A percentile compares a stretch with the other conserved stretches of the same genome.
Conservation (phyloP, 176 grass and related monocot genomes). For the Cymbopogon citratus region DNA sequence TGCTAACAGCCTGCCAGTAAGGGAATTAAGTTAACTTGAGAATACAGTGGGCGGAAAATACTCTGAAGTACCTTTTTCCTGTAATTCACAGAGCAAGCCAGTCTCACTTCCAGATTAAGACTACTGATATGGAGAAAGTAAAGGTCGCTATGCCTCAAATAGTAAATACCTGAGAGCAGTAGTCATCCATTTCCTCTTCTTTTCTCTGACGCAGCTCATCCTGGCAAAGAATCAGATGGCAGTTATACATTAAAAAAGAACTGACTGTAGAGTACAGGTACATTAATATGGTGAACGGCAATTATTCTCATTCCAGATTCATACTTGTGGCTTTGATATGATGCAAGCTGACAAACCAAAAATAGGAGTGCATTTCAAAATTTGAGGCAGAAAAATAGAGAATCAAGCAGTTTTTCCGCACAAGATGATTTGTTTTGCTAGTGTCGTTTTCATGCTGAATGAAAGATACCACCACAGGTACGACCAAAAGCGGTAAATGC, state of each 20-base stretch:
- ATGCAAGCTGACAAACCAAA: constrained; percentile 13
- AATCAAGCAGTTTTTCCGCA: neutral
- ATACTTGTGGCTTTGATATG: neutral
- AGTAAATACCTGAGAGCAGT: constrained; percentile 88
- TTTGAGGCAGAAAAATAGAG: neutral
- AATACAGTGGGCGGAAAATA: neutral
- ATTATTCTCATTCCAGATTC: constrained; percentile 20
- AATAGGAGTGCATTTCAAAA: neutral
- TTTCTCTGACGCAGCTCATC: constrained; percentile 94
- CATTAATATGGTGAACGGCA: constrained; percentile 16
- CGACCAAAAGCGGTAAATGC: neutral
- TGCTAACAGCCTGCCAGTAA: neutral
- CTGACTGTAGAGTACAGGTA: neutral
- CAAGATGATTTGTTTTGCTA: neutral
- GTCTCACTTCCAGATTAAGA: neutral
- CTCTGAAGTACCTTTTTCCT: neutral
- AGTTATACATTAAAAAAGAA: constrained; percentile 15
- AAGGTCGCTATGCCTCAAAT: neutral
- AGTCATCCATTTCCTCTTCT: constrained; percentile 99
- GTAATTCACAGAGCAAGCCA: neutral
- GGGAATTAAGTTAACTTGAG: neutral
- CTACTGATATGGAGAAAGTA: neutral
- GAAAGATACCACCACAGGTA: neutral
- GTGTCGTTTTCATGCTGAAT: neutral
- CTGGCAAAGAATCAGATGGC: constrained; percentile 43